Evolutionary conservation across 2,329 filamentous ascomycete species (phyloP).

Genomic region (Trichoderma harzianum): DNA sequence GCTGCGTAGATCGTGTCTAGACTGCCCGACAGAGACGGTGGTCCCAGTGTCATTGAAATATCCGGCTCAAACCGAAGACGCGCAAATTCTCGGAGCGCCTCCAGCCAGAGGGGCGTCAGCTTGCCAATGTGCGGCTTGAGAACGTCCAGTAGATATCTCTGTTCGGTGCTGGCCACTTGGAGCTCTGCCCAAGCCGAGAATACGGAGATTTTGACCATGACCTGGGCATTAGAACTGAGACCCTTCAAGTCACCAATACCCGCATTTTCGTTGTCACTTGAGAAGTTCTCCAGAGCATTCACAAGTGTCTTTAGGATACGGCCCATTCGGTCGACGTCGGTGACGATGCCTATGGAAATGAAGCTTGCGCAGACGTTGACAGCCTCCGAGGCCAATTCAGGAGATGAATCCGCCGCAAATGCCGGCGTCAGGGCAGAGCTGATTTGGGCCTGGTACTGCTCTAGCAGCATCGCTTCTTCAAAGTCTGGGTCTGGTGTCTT

Average conservation of each 20-base stretch:
- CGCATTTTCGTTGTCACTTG: constrained; percentile 72
- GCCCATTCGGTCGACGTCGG: constrained; percentile 97
- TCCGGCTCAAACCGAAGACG: constrained; percentile 93
- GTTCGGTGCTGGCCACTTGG: constrained; percentile 90
- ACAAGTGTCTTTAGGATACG: constrained; percentile 93
- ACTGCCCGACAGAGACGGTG: constrained; percentile 76
- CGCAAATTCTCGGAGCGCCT: constrained; percentile 89
- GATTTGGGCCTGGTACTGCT: constrained; percentile 98
- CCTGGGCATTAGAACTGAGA: constrained; percentile 90
- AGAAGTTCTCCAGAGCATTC: constrained; percentile 87
- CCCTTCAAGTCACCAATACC: constrained; percentile 91
- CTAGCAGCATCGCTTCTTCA: constrained; percentile 89
- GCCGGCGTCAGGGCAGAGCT: constrained; percentile 94
- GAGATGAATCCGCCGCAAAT: constrained; percentile 92
- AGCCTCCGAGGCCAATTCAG: constrained; percentile 90
- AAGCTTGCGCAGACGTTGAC: constrained; percentile 98
- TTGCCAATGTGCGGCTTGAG: constrained; percentile 86
- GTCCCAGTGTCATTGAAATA: constrained; percentile 85
- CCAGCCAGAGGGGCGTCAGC: constrained; percentile 89
- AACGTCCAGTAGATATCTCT: constrained; percentile 83
- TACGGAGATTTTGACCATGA: constrained; percentile 98
- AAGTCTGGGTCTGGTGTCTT: constrained; percentile 96
- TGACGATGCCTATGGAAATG: constrained; percentile 95
- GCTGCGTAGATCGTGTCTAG: constrained; percentile 93
- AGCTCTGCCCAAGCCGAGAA: constrained; percentile 97